A percentile compares a stretch with the other conserved stretches of the same genome.
These are phyloP conservation scores for Leishmania lainsoni DNA, from an alignment of 208 protist species.

Conservation along the genomic window DNA sequence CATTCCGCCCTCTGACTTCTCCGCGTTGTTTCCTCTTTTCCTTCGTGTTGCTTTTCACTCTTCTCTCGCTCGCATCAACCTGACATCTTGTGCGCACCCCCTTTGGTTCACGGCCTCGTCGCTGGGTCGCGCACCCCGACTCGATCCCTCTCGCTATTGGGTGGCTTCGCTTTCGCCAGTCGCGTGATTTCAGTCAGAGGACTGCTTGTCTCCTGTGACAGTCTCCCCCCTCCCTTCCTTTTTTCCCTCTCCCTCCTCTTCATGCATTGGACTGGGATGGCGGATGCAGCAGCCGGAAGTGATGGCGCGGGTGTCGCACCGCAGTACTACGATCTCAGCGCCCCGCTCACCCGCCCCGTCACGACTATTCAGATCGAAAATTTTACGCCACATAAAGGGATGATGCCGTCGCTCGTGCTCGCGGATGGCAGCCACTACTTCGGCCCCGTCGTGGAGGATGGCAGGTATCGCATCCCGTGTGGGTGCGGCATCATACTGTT, in stretches of 20 bases:
- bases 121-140: too few species aligned
- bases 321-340: conserved; percentile 41
- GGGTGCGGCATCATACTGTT: conserved; percentile 81
- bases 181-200: not conserved
- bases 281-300: not conserved
- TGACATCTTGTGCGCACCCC: not conserved
- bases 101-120: too few species aligned
- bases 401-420: conserved; percentile 40
- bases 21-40: not conserved
- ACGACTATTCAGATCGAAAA: conserved; percentile 63
- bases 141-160: not conserved
- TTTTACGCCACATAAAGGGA: conserved; percentile 48
- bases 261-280: not conserved
- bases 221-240: conserved; percentile 1
- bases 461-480: conserved; percentile 47
- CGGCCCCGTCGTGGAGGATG: conserved; percentile 58
- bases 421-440: conserved; percentile 79
- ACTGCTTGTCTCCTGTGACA: conserved; percentile 6
- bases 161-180: not conserved
- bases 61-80: not conserved
- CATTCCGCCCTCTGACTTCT: not conserved
- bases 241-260: not conserved
- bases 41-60: not conserved
- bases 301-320: not conserved
- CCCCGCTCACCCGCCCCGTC: conserved; percentile 45